A percentile compares a stretch with the other conserved stretches of the same genome.
phyloP scores from a whole-genome alignment of 768 basidiomycete species.

The Lyophyllum shimeji region DNA sequence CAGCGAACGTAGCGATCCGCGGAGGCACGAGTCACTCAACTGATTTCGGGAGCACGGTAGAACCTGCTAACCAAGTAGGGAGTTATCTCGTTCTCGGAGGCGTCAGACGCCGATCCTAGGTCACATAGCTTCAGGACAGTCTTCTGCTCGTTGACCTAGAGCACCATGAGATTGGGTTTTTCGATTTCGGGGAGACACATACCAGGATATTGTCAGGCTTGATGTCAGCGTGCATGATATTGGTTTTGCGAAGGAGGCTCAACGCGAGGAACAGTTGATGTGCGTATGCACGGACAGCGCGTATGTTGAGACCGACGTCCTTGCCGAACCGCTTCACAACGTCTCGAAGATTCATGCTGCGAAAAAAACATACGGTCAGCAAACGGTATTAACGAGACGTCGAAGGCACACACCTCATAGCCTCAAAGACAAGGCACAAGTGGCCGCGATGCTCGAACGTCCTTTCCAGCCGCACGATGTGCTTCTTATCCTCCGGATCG shows the following conservation, averaged over 20 bases:
- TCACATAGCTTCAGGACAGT: constrained; percentile 93
- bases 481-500: constrained; percentile 97
- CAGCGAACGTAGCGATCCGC: constrained; percentile 4
- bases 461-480: constrained; percentile 87
- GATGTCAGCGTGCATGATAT: constrained; percentile 97
- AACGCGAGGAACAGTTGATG: constrained; percentile 93
- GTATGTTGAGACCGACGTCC: constrained; percentile 93
- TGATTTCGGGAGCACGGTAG: constrained; percentile 98
- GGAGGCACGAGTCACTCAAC: constrained; percentile 44
- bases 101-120: constrained; percentile 94
- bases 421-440: constrained; percentile 94
- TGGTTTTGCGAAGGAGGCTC: constrained; percentile 81
- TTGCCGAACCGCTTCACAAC: constrained; percentile 98
- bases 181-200: constrained; percentile 26
- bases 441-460: constrained; percentile 98
- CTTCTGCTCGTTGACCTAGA: constrained; percentile 92
- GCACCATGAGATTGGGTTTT: not conserved
- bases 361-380: constrained; percentile 2
- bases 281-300: constrained; percentile 98
- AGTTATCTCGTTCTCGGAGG: constrained; percentile 93
- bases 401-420: constrained; percentile 66
- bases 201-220: constrained; percentile 98
- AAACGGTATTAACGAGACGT: not conserved
- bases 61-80: constrained; percentile 97
- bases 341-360: constrained; percentile 96